Evolutionary conservation across 148 eudicot genomes (phyloP).

Genomic region (Spergularia marina): DNA sequence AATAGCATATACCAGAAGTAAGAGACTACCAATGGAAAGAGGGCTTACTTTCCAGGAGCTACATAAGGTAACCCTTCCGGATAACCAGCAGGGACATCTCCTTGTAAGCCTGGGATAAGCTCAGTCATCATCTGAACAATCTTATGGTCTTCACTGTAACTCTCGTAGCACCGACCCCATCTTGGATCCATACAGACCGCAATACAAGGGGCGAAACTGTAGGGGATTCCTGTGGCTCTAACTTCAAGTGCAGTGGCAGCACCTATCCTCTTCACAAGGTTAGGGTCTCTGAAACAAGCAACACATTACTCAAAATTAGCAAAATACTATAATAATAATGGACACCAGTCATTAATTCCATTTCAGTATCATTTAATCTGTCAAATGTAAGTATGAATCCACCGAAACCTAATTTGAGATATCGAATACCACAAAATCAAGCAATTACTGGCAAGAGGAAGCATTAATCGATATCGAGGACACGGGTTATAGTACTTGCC

Average conservation of each 20-base stretch:
- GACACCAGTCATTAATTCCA: background rate
- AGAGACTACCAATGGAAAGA: background rate
- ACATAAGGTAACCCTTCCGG: conserved; percentile 58
- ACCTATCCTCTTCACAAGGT: conserved; percentile 65
- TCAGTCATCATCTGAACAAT: conserved; percentile 83
- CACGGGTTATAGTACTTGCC: conserved; percentile 32
- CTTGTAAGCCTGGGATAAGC: conserved; percentile 83
- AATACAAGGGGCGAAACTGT: conserved; percentile 78
- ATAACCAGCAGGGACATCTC: conserved; percentile 55
- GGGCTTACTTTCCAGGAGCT: conserved; percentile 57
- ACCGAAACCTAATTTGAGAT: background rate
- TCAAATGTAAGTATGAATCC: background rate
- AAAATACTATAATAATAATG: background rate
- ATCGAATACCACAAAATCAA: background rate
- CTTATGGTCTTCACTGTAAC: conserved; percentile 74
- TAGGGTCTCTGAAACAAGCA: conserved; percentile 50
- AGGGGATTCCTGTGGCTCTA: conserved; percentile 68
- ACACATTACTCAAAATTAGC: conserved; percentile 3
- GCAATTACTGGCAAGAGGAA: background rate
- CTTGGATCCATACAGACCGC: conserved; percentile 86
- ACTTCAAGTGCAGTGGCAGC: conserved; percentile 85
- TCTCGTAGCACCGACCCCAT: conserved; percentile 91
- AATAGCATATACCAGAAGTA: background rate
- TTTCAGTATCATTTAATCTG: background rate
- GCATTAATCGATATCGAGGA: background rate